phyloP scores from a whole-genome alignment of 768 basidiomycete genomes.

The Pluteus cervinus region DNA sequence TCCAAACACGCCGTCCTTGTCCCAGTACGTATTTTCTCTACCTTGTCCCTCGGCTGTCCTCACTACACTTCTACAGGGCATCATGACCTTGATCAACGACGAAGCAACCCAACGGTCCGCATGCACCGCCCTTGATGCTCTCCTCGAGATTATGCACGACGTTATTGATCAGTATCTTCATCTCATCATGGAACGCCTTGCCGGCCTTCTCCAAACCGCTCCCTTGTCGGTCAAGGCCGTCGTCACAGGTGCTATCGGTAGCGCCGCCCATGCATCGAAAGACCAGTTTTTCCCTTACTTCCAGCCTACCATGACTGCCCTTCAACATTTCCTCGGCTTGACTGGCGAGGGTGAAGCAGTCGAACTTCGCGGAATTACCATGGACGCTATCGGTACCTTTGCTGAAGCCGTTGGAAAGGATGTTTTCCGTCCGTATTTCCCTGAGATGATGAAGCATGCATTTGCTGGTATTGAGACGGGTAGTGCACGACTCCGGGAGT shows the following conservation, averaged over 20 bases:
- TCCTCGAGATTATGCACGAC: constrained; percentile 91
- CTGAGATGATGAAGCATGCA: constrained; percentile 93
- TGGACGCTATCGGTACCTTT: constrained; percentile 98
- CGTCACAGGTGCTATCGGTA: constrained; percentile 96
- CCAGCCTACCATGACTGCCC: constrained; percentile 80
- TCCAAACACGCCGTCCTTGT: constrained; percentile 78
- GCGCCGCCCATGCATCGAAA: constrained; percentile 94
- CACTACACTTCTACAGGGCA: constrained; percentile 42
- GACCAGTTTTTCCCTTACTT: constrained; percentile 92
- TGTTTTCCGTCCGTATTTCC: constrained; percentile 90
- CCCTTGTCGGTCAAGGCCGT: constrained; percentile 88
- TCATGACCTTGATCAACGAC: constrained; percentile 89
- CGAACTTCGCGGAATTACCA: constrained; percentile 93
- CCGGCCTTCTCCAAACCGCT: constrained; percentile 79
- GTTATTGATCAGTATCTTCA: constrained; percentile 87
- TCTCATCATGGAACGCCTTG: constrained; percentile 92
- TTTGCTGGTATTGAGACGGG: constrained; percentile 87
- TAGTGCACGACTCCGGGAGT: constrained; percentile 84
- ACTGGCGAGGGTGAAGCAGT: constrained; percentile 86
- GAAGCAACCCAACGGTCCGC: constrained; percentile 83
- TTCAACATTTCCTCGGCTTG: constrained; percentile 85
- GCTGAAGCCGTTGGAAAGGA: constrained; percentile 96
- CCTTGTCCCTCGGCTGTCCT: constrained; percentile 3
- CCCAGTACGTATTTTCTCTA: constrained; percentile 49
- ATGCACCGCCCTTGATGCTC: constrained; percentile 94